These are phyloP conservation scores for Pleurotus pulmonarius DNA, from an alignment of 768 basidiomycete species.

Conservation along the genomic window DNA sequence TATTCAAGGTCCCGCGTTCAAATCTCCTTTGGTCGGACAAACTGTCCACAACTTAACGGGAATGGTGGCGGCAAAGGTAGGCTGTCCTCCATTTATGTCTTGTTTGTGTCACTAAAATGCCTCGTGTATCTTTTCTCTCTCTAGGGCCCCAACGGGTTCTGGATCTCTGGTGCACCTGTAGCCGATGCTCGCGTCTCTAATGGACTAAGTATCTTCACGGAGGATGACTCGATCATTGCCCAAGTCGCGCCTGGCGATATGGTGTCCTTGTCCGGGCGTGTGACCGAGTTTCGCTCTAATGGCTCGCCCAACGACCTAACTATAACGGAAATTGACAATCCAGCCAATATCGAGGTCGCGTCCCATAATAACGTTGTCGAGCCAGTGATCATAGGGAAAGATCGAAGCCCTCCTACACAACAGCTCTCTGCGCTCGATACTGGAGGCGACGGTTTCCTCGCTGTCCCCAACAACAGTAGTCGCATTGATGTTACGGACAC, in stretches of 20 bases:
- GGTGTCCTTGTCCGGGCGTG: conserved; percentile 40
- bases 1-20: conserved; percentile 45
- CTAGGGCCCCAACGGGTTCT: conserved; percentile 46
- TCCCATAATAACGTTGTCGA: conserved; percentile 42
- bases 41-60: conserved; percentile 45
- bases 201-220: conserved; percentile 48
- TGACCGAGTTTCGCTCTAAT: conserved; percentile 46
- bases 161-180: conserved; percentile 40
- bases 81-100: not conserved
- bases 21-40: conserved; percentile 42
- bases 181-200: conserved; percentile 44
- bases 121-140: not conserved
- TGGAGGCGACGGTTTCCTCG: conserved; percentile 52
- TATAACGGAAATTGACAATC: conserved; percentile 45
- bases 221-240: conserved; percentile 28
- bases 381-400: conserved; percentile 48
- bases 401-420: conserved; percentile 50
- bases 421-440: conserved; percentile 43
- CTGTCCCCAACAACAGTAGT: conserved; percentile 50
- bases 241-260: conserved; percentile 44
- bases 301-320: conserved; percentile 38
- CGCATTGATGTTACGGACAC: conserved; percentile 41
- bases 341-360: conserved; percentile 37
- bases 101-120: not conserved
- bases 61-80: conserved; percentile 50